These are phyloP conservation scores for Crithidia brevicula DNA, from an alignment of 208 protist genomes.

Conservation along the genomic window DNA sequence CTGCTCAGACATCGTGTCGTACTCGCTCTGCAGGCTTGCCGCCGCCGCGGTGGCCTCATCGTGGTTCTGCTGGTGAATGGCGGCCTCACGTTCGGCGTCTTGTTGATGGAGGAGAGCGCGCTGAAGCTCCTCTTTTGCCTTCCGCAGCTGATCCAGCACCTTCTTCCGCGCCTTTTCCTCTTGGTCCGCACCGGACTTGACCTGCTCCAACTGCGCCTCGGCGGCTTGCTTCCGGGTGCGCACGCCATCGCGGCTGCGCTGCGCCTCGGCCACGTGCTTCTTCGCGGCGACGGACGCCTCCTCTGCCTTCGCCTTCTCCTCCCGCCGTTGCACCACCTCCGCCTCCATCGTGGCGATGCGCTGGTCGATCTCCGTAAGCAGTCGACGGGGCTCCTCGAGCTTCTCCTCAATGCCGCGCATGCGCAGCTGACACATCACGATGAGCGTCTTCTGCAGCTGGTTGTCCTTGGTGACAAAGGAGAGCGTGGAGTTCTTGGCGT, in stretches of 20 bases:
- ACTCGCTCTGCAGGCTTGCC: constrained; percentile 45
- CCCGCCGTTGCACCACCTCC: constrained; percentile 39
- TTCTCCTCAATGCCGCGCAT: constrained; percentile 75
- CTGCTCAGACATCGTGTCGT: constrained; percentile 73
- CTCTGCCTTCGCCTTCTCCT: constrained; percentile 56
- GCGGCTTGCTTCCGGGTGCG: constrained; percentile 60
- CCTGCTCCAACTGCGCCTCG: constrained; percentile 74
- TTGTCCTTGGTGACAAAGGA: constrained; percentile 95
- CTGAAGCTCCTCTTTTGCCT: constrained; percentile 82
- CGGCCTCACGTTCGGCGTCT: constrained; percentile 80
- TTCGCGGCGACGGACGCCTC: constrained; percentile 61
- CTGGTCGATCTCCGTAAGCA: constrained; percentile 72
- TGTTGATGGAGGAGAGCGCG: constrained; percentile 81
- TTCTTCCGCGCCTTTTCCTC: constrained; percentile 76
- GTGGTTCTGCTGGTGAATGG: constrained; percentile 84
- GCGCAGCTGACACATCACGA: constrained; percentile 92
- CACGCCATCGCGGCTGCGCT: constrained; percentile 66
- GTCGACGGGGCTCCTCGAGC: constrained; percentile 73
- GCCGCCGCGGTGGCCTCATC: constrained; percentile 62
- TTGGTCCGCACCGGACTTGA: constrained; percentile 73
- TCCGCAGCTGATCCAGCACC: constrained; percentile 78
- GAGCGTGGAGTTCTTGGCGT: constrained; percentile 94
- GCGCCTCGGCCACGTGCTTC: constrained; percentile 62
- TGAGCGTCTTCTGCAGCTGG: constrained; percentile 90
- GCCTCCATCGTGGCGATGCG: constrained; percentile 64